A percentile compares a stretch with the other conserved stretches of the same genome.
phyloP scores from a whole-genome alignment of 1,284 basidiomycete species.

The Papiliotrema flavescens region DNA sequence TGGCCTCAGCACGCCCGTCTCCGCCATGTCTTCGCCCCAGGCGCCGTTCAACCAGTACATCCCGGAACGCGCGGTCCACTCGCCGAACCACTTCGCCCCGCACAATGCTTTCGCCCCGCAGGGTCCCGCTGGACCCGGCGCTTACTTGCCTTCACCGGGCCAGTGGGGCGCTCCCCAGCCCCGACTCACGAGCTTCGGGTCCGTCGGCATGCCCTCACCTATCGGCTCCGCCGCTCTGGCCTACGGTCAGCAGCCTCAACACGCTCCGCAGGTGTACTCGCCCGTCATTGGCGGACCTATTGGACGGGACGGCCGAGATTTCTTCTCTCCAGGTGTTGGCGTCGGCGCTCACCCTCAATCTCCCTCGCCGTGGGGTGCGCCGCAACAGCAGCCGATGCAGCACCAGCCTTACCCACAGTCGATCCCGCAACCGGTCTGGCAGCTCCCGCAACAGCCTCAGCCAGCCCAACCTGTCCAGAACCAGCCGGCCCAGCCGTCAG shows the following conservation, averaged over 20 bases:
- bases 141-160: conserved; percentile 13
- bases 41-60: conserved; percentile 13
- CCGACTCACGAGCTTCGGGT: conserved; percentile 10
- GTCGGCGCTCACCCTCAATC: conserved; percentile 21
- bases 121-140: conserved; percentile 7
- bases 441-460: conserved; percentile 12
- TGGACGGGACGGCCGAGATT: conserved; percentile 7
- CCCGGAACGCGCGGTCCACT: conserved; percentile 9
- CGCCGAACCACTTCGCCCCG: conserved; percentile 5
- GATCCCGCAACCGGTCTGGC: conserved; percentile 13
- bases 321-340: conserved; percentile 25
- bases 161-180: conserved; percentile 8
- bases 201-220: conserved; percentile 27
- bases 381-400: conserved; percentile 19
- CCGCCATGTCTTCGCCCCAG: conserved; percentile 7
- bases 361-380: conserved; percentile 36
- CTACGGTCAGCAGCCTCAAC: conserved; percentile 21
- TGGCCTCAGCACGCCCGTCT: conserved; percentile 5
- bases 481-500: conserved; percentile 1
- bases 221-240: conserved; percentile 19
- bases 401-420: conserved; percentile 5
- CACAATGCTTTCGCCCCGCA: neutral
- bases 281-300: conserved; percentile 19
- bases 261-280: conserved; percentile 18
- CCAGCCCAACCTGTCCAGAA: conserved; percentile 3